Percentiles rank a stretch among this genome's conserved stretches.
These are phyloP conservation scores for Fusarium nisikadoi DNA, from an alignment of 2,329 filamentous ascomycete species.

Conservation along the genomic window DNA sequence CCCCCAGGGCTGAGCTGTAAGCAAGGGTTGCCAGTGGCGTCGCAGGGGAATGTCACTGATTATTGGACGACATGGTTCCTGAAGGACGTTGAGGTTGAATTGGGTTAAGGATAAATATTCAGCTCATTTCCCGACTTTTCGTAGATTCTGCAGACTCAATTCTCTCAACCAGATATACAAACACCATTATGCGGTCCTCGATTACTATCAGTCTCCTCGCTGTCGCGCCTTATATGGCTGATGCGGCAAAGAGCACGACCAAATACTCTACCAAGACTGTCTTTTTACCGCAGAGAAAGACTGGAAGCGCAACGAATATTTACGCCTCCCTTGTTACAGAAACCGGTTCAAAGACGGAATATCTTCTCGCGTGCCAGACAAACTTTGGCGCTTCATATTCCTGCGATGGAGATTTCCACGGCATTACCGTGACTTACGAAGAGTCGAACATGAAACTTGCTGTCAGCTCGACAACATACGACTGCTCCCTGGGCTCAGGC, in stretches of 20 bases:
- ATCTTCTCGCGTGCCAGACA: slow-evolving; percentile 40
- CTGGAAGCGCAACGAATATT: slow-evolving; percentile 33
- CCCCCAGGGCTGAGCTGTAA: background rate
- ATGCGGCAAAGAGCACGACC: slow-evolving; percentile 19
- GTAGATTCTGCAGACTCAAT: background rate
- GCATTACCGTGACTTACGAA: slow-evolving; percentile 36
- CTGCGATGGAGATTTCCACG: slow-evolving; percentile 37
- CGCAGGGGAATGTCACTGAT: background rate
- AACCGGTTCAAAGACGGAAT: slow-evolving; percentile 33
- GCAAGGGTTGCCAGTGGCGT: background rate
- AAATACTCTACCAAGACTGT: slow-evolving; percentile 22
- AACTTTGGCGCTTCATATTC: slow-evolving; percentile 27
- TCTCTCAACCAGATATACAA: background rate
- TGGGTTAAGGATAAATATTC: background rate
- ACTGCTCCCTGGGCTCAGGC: slow-evolving; percentile 19
- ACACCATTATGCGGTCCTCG: background rate
- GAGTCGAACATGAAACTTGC: slow-evolving; percentile 20
- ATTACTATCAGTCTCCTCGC: background rate
- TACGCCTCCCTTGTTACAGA: slow-evolving; percentile 42
- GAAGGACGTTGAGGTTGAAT: background rate
- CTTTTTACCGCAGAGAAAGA: slow-evolving; percentile 28
- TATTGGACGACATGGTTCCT: background rate
- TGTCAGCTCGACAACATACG: slow-evolving; percentile 32
- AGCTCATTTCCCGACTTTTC: background rate
- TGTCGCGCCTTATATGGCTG: background rate